Evolutionary conservation across 169 alveolate genomes (phyloP).

Genomic region (Cyclospora cayetanensis): DNA sequence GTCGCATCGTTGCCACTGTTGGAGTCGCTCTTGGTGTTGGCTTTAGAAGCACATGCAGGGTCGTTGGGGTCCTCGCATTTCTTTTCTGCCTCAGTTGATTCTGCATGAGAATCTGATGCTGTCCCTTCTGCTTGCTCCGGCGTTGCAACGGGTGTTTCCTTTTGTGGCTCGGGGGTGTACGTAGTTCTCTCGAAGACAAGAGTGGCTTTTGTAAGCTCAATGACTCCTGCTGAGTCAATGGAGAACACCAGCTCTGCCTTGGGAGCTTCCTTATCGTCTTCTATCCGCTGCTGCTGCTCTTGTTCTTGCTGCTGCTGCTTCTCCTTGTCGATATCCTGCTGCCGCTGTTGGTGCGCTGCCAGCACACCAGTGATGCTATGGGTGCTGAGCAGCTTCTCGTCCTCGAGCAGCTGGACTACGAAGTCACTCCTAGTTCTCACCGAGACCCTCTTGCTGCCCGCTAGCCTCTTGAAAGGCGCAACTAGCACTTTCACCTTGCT

Average conservation of each 20-base stretch:
- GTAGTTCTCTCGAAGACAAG: not conserved
- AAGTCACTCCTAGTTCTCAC: constrained; percentile 14
- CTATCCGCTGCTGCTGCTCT: not conserved
- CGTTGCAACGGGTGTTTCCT: not conserved
- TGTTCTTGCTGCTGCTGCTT: constrained; percentile 41
- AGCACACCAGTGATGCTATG: constrained; percentile 28
- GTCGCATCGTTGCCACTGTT: constrained; percentile 20
- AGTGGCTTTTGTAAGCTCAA: not conserved
- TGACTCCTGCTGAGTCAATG: not conserved
- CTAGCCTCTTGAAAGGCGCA: not conserved
- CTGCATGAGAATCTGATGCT: not conserved
- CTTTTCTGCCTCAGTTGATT: not conserved
- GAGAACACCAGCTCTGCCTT: constrained; percentile 21
- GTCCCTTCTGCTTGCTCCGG: not conserved
- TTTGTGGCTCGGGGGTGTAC: not conserved
- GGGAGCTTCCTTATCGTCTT: not conserved
- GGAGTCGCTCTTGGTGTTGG: constrained; percentile 9
- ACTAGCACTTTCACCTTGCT: not conserved
- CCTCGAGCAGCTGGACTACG: constrained; percentile 29
- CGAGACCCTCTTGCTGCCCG: not conserved
- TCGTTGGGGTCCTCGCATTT: not conserved
- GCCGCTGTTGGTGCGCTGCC: constrained; percentile 42
- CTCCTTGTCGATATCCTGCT: not conserved
- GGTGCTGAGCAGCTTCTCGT: not conserved
- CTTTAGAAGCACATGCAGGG: not conserved